Evolutionary conservation across 306 rosid species (phyloP).

Genomic region (Cucumis cinereus): DNA sequence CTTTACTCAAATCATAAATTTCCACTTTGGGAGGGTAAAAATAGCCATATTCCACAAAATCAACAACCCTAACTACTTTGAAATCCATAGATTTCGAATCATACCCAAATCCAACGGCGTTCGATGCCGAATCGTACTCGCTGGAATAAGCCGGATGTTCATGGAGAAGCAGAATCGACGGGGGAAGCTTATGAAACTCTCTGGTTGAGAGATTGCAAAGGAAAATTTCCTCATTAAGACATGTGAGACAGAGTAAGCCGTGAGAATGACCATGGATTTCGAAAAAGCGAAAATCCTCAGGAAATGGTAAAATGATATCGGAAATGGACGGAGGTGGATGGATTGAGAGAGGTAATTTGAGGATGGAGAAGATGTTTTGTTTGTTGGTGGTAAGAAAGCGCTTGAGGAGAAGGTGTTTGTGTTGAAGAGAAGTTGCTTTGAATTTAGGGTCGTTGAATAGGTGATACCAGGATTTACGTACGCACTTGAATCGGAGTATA

Average conservation of each 20-base stretch:
- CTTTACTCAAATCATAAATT: background rate
- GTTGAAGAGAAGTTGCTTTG: background rate
- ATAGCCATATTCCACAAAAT: slow-evolving; percentile 1
- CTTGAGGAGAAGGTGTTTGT: background rate
- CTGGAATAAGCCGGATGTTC: background rate
- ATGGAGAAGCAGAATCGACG: background rate
- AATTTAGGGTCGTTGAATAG: background rate
- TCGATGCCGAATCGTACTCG: background rate
- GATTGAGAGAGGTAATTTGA: background rate
- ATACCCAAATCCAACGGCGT: background rate
- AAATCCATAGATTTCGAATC: background rate
- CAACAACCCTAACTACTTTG: background rate
- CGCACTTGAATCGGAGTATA: background rate
- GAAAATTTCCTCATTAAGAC: background rate
- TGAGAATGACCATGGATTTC: background rate
- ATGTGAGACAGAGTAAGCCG: background rate
- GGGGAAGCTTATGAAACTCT: background rate
- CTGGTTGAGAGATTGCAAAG: background rate
- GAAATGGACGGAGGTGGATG: background rate
- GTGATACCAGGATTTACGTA: background rate
- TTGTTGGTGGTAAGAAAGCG: background rate
- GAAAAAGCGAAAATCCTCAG: background rate
- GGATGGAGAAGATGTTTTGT: background rate
- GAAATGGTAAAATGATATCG: background rate
- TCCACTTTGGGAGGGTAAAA: background rate